Percentiles rank a stretch among this genome's conserved stretches.
Conservation (phyloP, 805 yeast species). For the Priceomyces melissophilus region DNA sequence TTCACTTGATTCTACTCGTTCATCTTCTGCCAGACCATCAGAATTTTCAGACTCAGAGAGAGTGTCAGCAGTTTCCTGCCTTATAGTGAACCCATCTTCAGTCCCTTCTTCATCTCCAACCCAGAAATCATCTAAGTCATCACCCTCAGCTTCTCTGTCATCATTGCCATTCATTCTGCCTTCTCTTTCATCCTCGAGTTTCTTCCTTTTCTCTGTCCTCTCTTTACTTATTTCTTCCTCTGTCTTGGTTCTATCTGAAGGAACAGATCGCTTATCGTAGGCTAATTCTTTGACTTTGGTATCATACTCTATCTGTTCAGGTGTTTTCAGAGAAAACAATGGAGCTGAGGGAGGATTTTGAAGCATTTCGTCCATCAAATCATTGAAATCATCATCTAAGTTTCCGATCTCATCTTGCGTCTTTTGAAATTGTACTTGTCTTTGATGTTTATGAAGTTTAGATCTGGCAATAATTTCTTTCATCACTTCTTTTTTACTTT, state of each 20-base stretch:
- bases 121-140: conserved; percentile 72
- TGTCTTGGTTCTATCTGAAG: conserved; percentile 78
- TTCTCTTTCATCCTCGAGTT: conserved; percentile 63
- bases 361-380: conserved; percentile 55
- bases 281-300: conserved; percentile 62
- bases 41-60: conserved; percentile 29
- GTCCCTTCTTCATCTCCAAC: conserved; percentile 47
- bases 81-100: conserved; percentile 40
- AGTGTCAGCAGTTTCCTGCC: conserved; percentile 35
- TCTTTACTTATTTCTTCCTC: conserved; percentile 65
- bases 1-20: conserved; percentile 19
- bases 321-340: conserved; percentile 28
- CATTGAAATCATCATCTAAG: conserved; percentile 71
- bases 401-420: conserved; percentile 59
- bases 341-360: conserved; percentile 16
- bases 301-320: conserved; percentile 55
- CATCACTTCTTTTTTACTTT: conserved; percentile 83
- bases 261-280: conserved; percentile 72
- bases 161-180: conserved; percentile 73
- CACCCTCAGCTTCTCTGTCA: conserved; percentile 55
- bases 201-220: conserved; percentile 54
- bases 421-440: conserved; percentile 62
- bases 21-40: conserved; percentile 15
- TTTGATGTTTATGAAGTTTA: conserved; percentile 69
- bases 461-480: conserved; percentile 81